phyloP scores from a whole-genome alignment of 768 basidiomycete species.

The Coprinellus aureogranulatus region DNA sequence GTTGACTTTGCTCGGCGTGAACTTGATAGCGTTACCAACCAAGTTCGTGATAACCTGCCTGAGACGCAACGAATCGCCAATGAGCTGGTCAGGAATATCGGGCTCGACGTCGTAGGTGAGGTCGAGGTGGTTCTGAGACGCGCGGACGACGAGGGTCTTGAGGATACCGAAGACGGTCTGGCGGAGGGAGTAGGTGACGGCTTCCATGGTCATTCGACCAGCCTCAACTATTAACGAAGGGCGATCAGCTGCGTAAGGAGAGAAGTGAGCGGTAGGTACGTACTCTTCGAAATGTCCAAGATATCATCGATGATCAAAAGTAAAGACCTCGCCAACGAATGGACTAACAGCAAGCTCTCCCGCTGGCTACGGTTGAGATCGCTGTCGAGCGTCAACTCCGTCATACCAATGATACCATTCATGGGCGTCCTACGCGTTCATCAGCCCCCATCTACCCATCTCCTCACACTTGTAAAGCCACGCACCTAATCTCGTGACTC shows the following conservation, averaged over 20 bases:
- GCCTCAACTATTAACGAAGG: constrained; percentile 72
- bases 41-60: constrained; percentile 95
- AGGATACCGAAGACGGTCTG: constrained; percentile 96
- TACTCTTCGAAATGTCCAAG: constrained; percentile 99
- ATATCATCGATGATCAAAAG: constrained; percentile 98
- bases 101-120: constrained; percentile 95
- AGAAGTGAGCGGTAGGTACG: constrained; percentile 28
- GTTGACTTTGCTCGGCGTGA: constrained; percentile 78
- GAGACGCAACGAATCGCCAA: constrained; percentile 92
- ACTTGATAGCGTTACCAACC: constrained; percentile 96
- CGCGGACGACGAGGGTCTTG: constrained; percentile 96
- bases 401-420: constrained; percentile 99
- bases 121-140: constrained; percentile 94
- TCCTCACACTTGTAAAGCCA: constrained; percentile 11
- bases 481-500: constrained; percentile 92
- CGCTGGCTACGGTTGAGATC: constrained; percentile 92
- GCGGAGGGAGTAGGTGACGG: constrained; percentile 96
- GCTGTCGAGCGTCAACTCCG: constrained; percentile 93
- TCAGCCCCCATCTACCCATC: neutral
- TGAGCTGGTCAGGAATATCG: constrained; percentile 93
- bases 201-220: constrained; percentile 99
- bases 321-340: constrained; percentile 88
- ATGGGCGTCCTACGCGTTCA: constrained; percentile 79
- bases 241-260: constrained; percentile 7
- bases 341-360: constrained; percentile 93